A percentile compares a stretch with the other conserved stretches of the same genome.
Conservation (phyloP, 352 stramenopile genomes). For the Discostella stelligera region DNA sequence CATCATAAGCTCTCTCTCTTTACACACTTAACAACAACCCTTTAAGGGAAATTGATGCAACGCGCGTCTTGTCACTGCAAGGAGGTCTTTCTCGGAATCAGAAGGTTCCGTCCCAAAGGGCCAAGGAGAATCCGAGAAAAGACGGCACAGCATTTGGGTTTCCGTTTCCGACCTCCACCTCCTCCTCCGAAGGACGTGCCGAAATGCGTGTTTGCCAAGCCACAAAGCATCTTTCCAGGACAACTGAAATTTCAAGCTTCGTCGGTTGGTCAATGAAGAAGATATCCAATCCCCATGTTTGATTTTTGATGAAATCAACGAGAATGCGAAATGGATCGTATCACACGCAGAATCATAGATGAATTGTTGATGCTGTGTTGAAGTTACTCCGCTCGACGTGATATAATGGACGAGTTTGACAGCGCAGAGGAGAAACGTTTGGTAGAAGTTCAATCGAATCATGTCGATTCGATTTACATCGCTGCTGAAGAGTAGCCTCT, state of each 20-base stretch:
- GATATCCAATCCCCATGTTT: conserved; percentile 16
- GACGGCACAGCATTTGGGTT: conserved; percentile 5
- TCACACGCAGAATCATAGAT: conserved; percentile 55
- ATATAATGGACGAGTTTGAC: conserved; percentile 70
- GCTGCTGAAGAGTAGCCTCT: conserved; percentile 72
- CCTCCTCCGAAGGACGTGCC: conserved; percentile 15
- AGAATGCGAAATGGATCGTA: conserved; percentile 50
- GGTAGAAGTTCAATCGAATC: conserved; percentile 72
- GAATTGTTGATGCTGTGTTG: conserved; percentile 38
- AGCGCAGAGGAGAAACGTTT: conserved; percentile 72
- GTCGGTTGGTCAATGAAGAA: conserved; percentile 2
- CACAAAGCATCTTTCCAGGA: conserved; percentile 40
- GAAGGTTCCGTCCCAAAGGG: not conserved
- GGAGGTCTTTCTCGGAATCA: conserved; percentile 12
- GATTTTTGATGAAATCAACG: conserved; percentile 51
- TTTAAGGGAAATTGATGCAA: conserved; percentile 15
- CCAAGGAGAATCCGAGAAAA: conserved; percentile 26
- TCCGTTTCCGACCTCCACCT: not conserved
- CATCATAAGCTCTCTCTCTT: no score
- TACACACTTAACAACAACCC: no score
- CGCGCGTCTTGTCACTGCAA: conserved; percentile 18
- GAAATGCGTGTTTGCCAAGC: conserved; percentile 50
- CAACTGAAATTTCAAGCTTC: conserved; percentile 19
- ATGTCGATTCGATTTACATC: conserved; percentile 63
- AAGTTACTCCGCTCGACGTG: conserved; percentile 1